Evolutionary conservation across 345 rosid genomes (phyloP).

Genomic region (Moringa oleifera): DNA sequence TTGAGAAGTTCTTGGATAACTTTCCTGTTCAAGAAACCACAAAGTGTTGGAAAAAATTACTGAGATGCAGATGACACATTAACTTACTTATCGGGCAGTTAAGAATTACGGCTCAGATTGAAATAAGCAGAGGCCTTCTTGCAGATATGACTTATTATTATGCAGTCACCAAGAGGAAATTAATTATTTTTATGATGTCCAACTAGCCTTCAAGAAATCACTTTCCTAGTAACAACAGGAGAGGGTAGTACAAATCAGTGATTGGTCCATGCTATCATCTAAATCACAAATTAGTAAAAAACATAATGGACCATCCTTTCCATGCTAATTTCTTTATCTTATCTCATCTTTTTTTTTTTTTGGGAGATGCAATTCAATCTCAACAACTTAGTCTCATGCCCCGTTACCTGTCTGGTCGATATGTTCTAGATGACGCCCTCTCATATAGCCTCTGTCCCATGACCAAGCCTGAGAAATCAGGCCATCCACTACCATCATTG

Average conservation of each 20-base stretch:
- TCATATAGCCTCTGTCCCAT: slow-evolving; percentile 97
- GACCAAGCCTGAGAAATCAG: slow-evolving; percentile 92
- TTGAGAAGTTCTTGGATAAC: slow-evolving; percentile 50
- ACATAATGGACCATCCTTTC: too few relatives aligned
- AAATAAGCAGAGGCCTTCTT: background rate
- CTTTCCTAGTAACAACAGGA: too few relatives aligned
- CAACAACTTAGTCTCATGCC: background rate
- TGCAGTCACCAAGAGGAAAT: background rate
- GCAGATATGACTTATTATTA: background rate
- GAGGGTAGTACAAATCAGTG: too few relatives aligned
- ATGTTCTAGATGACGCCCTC: slow-evolving; percentile 78
- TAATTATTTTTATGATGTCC: background rate
- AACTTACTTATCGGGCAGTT: background rate
- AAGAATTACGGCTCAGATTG: background rate
- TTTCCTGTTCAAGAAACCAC: slow-evolving; percentile 50
- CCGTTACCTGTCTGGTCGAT: slow-evolving; percentile 82
- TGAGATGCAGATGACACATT: background rate
- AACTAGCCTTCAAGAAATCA: background rate
- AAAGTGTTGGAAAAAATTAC: background rate
- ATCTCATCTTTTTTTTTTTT: background rate
- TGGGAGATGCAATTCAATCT: background rate
- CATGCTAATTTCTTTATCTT: too few relatives aligned
- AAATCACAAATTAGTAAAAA: too few relatives aligned
- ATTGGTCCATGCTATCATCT: too few relatives aligned
- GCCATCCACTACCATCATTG: slow-evolving; percentile 82